phyloP scores from a whole-genome alignment of 1,284 basidiomycete species.

The Malassezia psittaci region DNA sequence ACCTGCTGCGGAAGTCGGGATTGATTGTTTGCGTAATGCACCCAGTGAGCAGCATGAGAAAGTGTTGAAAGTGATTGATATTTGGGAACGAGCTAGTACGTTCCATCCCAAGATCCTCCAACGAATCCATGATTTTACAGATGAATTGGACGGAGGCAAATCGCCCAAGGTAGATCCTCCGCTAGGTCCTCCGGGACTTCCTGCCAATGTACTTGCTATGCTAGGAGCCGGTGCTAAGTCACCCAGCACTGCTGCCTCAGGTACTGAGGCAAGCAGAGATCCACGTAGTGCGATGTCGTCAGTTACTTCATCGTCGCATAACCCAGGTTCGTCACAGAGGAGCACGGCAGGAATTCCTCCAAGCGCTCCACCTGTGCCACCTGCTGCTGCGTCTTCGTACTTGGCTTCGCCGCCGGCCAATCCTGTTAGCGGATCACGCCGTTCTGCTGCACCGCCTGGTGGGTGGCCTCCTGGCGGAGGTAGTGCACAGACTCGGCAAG shows the following conservation, averaged over 20 bases:
- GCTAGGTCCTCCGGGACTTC: conserved; percentile 6
- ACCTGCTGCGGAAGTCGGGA: conserved; percentile 18
- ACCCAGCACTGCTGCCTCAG: neutral
- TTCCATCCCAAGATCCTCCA: conserved; percentile 22
- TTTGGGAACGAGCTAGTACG: conserved; percentile 26
- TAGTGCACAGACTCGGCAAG: neutral
- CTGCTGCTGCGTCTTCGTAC: neutral
- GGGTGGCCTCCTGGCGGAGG: conserved; percentile 1
- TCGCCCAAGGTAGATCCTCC: neutral
- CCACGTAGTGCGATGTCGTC: no score
- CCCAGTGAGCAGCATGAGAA: conserved; percentile 26
- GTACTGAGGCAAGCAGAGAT: no score
- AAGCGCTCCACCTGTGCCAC: neutral
- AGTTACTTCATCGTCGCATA: no score
- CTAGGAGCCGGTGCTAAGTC: conserved; percentile 11
- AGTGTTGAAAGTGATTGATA: conserved; percentile 31
- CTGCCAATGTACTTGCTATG: conserved; percentile 19
- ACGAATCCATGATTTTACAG: conserved; percentile 10
- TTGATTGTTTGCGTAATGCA: conserved; percentile 17
- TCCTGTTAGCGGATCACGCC: neutral
- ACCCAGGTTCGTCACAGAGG: no score
- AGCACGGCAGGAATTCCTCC: no score
- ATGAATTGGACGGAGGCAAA: neutral
- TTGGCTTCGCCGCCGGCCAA: neutral
- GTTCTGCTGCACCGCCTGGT: neutral